Base-by-base conservation (phyloP, 306 rosid species). In the Cucumis hystrix region DNA sequence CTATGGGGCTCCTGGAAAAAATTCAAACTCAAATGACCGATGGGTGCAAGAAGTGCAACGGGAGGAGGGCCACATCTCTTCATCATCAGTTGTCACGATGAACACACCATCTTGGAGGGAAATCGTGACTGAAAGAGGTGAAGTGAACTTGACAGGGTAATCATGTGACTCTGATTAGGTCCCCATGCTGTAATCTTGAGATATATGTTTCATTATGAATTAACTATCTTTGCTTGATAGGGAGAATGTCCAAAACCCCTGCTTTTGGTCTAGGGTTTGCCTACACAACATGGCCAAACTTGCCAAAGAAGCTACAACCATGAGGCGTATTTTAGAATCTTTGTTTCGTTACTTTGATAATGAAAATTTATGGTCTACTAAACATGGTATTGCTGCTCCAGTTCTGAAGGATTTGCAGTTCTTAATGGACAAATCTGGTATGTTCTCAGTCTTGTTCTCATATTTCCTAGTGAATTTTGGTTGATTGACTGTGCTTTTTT, bases 191-290 rank as follows among this genome's bases (percentile, higher is more conserved):
- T 14, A 35, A 8, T 12, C 80, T 60, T 80, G 68, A 40, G 57
- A 68, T 79, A 73, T 73, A 75, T 59, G 33, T 74, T 72, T 73
- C 68, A 59, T 52, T 51, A 37, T 87, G 75, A 81, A 72, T 64
- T 41, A 57, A 75, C 15, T 63, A 79, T 67, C 81, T 69, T 80
- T 84, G 77, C 79, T 79, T 77, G 75, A 33, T 84, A 96, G 99
- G 83, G 98, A 92, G 78, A 96, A 92, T 77, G 90, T 91, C 82
- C 85, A 63, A 65, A 92, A 84, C 72, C 91, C 93, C 61, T 71
- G 89, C 83, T 90, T 92, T 85, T 96, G 99, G 99, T 85, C 98
- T 8, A 90, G 96, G 77, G 89, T 92, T 85, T 91, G 98, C 90
- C 91, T 96, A 54, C 86, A 89, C 80, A 89, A 86, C 79, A 92